phyloP scores from a whole-genome alignment of 2,329 filamentous ascomycete species.

The Lasiodiplodia sp. region DNA sequence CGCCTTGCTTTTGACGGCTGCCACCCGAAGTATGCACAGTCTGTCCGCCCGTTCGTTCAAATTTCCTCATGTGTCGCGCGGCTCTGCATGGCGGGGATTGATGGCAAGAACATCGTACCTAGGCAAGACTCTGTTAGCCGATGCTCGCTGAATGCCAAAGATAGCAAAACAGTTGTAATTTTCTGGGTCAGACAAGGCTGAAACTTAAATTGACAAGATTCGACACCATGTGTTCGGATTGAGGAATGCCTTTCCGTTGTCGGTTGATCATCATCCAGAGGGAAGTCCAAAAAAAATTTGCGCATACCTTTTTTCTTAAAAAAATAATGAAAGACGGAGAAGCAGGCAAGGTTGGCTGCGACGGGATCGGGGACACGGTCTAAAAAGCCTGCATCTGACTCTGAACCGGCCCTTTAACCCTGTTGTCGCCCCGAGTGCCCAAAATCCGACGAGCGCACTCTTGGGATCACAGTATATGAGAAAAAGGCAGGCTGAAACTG shows the following conservation, averaged over 20 bases:
- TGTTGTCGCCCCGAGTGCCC: background rate
- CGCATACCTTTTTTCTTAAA: constrained; percentile 58
- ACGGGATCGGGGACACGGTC: background rate
- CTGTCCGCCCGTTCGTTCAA: constrained; percentile 76
- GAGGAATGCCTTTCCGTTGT: constrained; percentile 74
- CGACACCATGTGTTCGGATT: constrained; percentile 70
- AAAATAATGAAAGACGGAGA: background rate
- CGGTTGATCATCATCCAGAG: constrained; percentile 66
- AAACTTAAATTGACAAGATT: constrained; percentile 69
- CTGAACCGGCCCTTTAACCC: background rate
- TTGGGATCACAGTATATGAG: background rate
- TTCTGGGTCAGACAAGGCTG: constrained; percentile 70
- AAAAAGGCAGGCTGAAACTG: background rate
- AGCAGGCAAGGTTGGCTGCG: background rate
- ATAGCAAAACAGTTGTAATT: constrained; percentile 16
- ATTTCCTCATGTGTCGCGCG: constrained; percentile 62
- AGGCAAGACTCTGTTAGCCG: constrained; percentile 7
- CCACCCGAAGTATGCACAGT: constrained; percentile 60
- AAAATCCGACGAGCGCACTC: background rate
- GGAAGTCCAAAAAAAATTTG: constrained; percentile 28
- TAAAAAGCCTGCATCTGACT: background rate
- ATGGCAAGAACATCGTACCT: constrained; percentile 27
- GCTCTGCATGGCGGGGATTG: constrained; percentile 20
- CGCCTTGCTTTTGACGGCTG: constrained; percentile 63
- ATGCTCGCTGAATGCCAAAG: constrained; percentile 15